Base-by-base conservation (phyloP, 148 eudicot genomes). In the Arctostaphylos glauca region DNA sequence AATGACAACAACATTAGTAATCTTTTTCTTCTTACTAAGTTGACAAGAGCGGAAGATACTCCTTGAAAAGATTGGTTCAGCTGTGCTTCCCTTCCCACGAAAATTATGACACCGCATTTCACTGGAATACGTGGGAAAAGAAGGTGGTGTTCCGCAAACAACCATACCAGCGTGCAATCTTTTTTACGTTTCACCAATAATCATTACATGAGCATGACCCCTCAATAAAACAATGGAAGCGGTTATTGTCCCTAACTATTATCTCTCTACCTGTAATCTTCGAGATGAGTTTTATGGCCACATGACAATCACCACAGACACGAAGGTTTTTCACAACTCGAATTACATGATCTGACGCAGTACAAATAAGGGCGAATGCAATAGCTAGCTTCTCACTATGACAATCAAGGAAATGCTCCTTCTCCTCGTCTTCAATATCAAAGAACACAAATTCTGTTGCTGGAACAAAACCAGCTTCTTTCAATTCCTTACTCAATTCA, bases 381-480 rank as follows among this genome's bases (percentile, higher is more conserved):
- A 77, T 54, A 16, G 64, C 79, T 21, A 77, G 62, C 79, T 77
- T 77, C 64, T 53, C 79, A 77, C 79, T 77, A 77, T 77, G 79
- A 54, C 8, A 77, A 53, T 62, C 79, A 77, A 77, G 79, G 46
- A 77, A 77, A 54, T 77, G 79, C n/a, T 77, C 79, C 79, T 54
- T 77, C 64, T 77, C 62, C 79, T 77, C 79, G 6, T 77, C 79
- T 77, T 77, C 79, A 77, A 77, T 77, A 54, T 77, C 79, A 54
- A 77, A 77, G 43, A 77, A 64, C 6, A 77, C 79, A 55, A 77
- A 77, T 25, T 77, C 79, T 31, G 47, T 77, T 3, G 79, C 54
- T 0, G 79, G 64, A 77, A 77, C 23, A 77, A 50, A 77, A 77
- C 79, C 79, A 54, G 79, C 79, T 31, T 62, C 64, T 54, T 54